phyloP scores from a whole-genome alignment of 441 rosid genomes.

The Macaranga tanarius region DNA sequence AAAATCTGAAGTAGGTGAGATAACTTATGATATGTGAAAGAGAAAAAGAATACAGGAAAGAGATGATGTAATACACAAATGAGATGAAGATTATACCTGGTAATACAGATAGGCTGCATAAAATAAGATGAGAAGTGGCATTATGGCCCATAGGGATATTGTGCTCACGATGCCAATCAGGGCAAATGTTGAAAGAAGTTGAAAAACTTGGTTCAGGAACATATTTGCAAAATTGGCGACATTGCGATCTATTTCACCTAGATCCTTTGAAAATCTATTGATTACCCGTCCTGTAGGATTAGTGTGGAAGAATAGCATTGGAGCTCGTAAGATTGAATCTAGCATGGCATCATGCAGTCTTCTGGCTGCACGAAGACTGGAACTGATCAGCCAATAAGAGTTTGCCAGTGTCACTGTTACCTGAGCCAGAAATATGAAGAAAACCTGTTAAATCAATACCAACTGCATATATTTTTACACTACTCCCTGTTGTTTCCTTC shows the following conservation, averaged over 20 bases:
- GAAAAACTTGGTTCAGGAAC: constrained; percentile 80
- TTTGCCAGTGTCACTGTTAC: constrained; percentile 74
- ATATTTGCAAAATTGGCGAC: constrained; percentile 68
- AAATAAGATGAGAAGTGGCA: constrained; percentile 94
- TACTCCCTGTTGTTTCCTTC: neutral
- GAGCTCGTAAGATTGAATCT: constrained; percentile 74
- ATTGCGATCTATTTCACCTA: constrained; percentile 82
- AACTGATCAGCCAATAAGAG: constrained; percentile 86
- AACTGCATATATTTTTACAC: neutral
- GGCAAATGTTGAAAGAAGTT: constrained; percentile 86
- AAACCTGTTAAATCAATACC: neutral
- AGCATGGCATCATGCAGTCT: constrained; percentile 84
- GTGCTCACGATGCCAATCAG: constrained; percentile 87
- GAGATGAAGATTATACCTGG: constrained; percentile 55
- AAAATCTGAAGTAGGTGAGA: neutral
- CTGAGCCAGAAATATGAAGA: constrained; percentile 40
- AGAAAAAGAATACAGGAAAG: neutral
- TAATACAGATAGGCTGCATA: constrained; percentile 91
- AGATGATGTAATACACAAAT: neutral
- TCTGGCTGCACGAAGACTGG: constrained; percentile 83
- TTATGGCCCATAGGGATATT: constrained; percentile 90
- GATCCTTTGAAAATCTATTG: constrained; percentile 94
- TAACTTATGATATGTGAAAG: neutral
- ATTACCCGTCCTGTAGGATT: constrained; percentile 88
- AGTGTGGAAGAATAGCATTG: constrained; percentile 94